Percentiles rank a stretch among this genome's conserved stretches.
Conservation (phyloP, 2,329 filamentous ascomycete genomes). For the Chrysosporium keratinophilum region DNA sequence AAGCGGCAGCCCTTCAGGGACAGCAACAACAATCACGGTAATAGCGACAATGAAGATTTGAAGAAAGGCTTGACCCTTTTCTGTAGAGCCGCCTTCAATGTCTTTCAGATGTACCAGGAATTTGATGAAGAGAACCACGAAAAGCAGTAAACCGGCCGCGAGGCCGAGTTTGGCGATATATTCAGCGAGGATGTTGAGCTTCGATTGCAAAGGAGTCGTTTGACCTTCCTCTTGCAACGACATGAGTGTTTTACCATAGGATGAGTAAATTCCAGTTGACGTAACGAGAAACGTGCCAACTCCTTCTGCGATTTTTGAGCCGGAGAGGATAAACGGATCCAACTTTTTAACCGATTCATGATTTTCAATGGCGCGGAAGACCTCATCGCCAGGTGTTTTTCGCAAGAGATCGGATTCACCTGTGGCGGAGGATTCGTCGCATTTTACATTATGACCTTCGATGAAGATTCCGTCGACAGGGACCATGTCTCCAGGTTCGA, state of each 20-base stretch:
- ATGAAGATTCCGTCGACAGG: conserved; percentile 64
- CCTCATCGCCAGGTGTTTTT: conserved; percentile 56
- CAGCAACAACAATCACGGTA: conserved; percentile 69
- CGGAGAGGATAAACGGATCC: conserved; percentile 72
- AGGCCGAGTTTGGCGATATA: conserved; percentile 69
- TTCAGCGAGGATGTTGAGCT: conserved; percentile 65
- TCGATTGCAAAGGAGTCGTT: conserved; percentile 67
- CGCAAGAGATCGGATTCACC: conserved; percentile 64
- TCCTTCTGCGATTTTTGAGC: conserved; percentile 65
- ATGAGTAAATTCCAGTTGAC: conserved; percentile 61
- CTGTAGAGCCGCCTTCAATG: conserved; percentile 13
- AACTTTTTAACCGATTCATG: conserved; percentile 52
- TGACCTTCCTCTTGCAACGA: conserved; percentile 65
- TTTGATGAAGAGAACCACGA: conserved; percentile 68
- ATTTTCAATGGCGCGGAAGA: conserved; percentile 52
- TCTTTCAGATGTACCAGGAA: conserved; percentile 41
- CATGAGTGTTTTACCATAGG: conserved; percentile 68
- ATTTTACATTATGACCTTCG: conserved; percentile 55
- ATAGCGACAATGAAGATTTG: conserved; percentile 69
- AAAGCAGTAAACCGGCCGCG: conserved; percentile 62
- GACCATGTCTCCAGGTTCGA: conserved; percentile 64
- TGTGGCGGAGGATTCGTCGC: conserved; percentile 65
- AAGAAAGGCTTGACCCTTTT: conserved; percentile 58
- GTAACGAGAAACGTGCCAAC: conserved; percentile 67
- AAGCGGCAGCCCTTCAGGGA: conserved; percentile 55